Evolutionary conservation across 768 basidiomycete species (phyloP).

Genomic region (Cytidiella melzeri): DNA sequence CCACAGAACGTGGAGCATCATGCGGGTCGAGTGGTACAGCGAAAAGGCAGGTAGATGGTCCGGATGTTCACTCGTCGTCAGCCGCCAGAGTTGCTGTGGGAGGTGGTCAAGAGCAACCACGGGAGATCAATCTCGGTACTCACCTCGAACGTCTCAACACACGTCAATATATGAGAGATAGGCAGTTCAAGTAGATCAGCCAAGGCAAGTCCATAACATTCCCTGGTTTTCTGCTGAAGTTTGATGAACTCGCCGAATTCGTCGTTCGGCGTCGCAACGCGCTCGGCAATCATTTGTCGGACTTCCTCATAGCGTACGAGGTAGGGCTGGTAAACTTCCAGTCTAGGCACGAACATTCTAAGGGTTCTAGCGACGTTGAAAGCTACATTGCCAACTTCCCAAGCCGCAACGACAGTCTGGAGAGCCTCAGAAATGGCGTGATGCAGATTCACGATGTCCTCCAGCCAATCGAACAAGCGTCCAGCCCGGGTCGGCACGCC

Average conservation of each 20-base stretch:
- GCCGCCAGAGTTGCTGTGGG: constrained; percentile 56
- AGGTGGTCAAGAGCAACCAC: neutral
- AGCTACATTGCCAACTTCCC: constrained; percentile 28
- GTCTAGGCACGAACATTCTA: constrained; percentile 50
- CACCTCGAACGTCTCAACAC: constrained; percentile 71
- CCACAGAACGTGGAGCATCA: constrained; percentile 70
- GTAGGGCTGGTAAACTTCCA: constrained; percentile 88
- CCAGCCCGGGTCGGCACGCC: constrained; percentile 70
- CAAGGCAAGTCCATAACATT: constrained; percentile 58
- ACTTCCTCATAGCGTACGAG: constrained; percentile 65
- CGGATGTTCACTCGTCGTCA: constrained; percentile 63
- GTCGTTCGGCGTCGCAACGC: neutral
- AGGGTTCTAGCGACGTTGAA: constrained; percentile 53
- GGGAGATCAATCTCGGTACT: constrained; percentile 21
- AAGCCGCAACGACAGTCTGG: constrained; percentile 23
- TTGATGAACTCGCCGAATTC: constrained; percentile 85
- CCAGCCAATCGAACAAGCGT: constrained; percentile 80
- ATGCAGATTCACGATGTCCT: constrained; percentile 80
- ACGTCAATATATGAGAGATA: constrained; percentile 61
- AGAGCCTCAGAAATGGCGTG: constrained; percentile 50
- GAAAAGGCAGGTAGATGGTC: constrained; percentile 68
- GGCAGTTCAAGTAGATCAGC: constrained; percentile 71
- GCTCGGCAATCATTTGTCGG: constrained; percentile 38
- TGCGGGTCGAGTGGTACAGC: constrained; percentile 58
- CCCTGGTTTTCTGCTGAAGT: constrained; percentile 51